Evolutionary conservation across 306 rosid species (phyloP), one percentile per base, ranked within the genome.

Genomic region (Fagus sylvatica): DNA sequence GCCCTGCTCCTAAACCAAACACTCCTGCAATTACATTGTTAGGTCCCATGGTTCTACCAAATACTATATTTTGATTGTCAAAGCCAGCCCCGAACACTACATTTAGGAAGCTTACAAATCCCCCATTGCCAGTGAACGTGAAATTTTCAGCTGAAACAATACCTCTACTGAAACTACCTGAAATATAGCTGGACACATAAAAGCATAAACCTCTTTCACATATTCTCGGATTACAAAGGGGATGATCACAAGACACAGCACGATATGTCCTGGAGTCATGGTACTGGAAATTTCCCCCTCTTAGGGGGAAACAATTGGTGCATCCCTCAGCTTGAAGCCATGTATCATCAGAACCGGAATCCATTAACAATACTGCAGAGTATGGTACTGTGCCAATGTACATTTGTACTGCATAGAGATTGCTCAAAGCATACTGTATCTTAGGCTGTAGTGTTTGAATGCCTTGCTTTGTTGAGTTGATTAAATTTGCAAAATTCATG

Each of bases 241-340:
- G 77, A 19, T 55, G 54, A 7, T 12, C 32, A 22, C 69, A 55
- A 37, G 39, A 36, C 16, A 73, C 2, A 3, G 55, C 19, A 5
- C 39, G 7, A 37, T 39, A 73, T 10, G 77, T n/a, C 30, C 54
- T 17, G 53, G 77, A 56, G 0, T 57, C 6, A 19, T 28, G 40
- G 5, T 11, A 19, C 3, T 57, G n/a, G 69, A 56, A 73, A 28
- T 41, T 73, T 57, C 68, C 68, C 40, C 7, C 15, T 42, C 28
- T 73, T 32, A 41, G 9, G 3, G 53, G 77, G 13, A 73, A 40
- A 22, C 53, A 56, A 13, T 61, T 40, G 56, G 22, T 40, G 56
- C 55, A 55, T 13, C 69, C 69, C 11, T 57, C 68, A 73, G 40
- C 43, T 46, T 56, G 69, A 19, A 73, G 37, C 76, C 76, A 73